These are phyloP conservation scores for Claviceps quebecensis DNA, from an alignment of 2,329 filamentous ascomycete species.

Conservation along the genomic window DNA sequence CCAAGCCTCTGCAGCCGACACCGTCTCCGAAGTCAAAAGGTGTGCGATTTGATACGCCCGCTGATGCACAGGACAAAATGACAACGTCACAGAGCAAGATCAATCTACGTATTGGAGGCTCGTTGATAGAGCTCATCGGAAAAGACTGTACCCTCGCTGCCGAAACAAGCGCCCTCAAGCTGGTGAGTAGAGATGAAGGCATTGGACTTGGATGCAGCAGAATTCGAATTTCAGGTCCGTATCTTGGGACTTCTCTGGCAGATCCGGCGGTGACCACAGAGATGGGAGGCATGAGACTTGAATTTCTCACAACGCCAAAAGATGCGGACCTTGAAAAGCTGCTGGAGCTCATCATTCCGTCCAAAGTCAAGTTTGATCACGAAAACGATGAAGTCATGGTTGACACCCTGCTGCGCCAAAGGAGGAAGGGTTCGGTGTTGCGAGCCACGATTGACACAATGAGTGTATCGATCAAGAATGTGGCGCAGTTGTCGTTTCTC, in stretches of 20 bases:
- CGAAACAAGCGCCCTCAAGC: slow-evolving; percentile 68
- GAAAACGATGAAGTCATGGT: slow-evolving; percentile 88
- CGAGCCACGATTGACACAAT: slow-evolving; percentile 53
- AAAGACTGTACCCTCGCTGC: slow-evolving; percentile 61
- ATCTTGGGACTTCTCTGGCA: slow-evolving; percentile 35
- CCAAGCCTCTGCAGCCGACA: slow-evolving; percentile 22
- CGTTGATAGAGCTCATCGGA: slow-evolving; percentile 63
- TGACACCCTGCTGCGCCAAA: slow-evolving; percentile 75
- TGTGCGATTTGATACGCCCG: slow-evolving; percentile 43
- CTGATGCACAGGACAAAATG: slow-evolving; percentile 33
- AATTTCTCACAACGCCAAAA: slow-evolving; percentile 59
- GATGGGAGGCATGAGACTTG: slow-evolving; percentile 52
- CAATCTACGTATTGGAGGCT: slow-evolving; percentile 62
- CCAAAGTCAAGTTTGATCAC: slow-evolving; percentile 74
- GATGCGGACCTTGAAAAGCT: slow-evolving; percentile 71
- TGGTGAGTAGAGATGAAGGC: slow-evolving; percentile 60
- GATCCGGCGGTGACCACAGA: slow-evolving; percentile 49
- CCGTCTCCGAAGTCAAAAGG: slow-evolving; percentile 35
- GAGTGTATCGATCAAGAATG: slow-evolving; percentile 45
- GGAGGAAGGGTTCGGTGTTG: slow-evolving; percentile 73
- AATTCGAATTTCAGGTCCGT: slow-evolving; percentile 61
- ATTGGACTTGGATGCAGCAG: slow-evolving; percentile 62
- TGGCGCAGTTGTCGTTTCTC: slow-evolving; percentile 53
- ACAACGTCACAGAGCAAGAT: slow-evolving; percentile 47
- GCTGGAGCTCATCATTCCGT: slow-evolving; percentile 77